Evolutionary conservation across 768 basidiomycete species (phyloP), one percentile per base, ranked within the genome.

Genomic region (Leucocoprinus birnbaumii): DNA sequence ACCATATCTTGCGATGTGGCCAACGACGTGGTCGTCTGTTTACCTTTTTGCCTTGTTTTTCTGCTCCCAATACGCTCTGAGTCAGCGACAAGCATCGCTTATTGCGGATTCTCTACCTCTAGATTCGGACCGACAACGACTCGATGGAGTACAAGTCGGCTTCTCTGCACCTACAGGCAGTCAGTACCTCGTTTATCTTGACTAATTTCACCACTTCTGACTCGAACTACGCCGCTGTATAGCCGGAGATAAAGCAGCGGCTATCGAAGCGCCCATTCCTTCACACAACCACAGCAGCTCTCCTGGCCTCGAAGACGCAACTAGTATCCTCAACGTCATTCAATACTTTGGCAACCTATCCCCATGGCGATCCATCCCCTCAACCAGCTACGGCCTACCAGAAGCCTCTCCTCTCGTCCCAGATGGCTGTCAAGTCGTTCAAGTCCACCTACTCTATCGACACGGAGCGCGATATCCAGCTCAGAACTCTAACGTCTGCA

Each of bases 391-490:
- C 61, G 82, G 81, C 18, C 67, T 83, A n/a, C 75, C 73, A 9
- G 63, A 75, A 21, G 65, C 82, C 6, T 76, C 78, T 11, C 72
- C 78, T 1, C 41, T 70, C 13, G 69, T 81, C n/a, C 82, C 82
- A 0, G 64, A 67, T 1, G 75, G 75, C 0, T 84, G 81, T 58
- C 66, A 66, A 31, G 58, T 84, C 46, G 72, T 70, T 2, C 77
- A 76, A 45, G 75, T 79, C n/a, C 85, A 88, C 62, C 63, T 89
- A 48, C 66, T 89, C 50, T 84, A 89, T 63, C 79, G 86, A 5
- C 87, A 89, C 61, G 87, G 86, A 34, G 86, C 86, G 3, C 71
- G 88, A 25, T 81, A 79, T 61, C 78, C 83, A n/a, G 83, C n/a
- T 5, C 38, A n/a, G 13, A 10, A 80, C 0, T 65, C 68, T 3